Percentiles rank a stretch among this genome's conserved stretches.
Conservation (phyloP, 345 rosid genomes). For the Melaleuca alternifolia region DNA sequence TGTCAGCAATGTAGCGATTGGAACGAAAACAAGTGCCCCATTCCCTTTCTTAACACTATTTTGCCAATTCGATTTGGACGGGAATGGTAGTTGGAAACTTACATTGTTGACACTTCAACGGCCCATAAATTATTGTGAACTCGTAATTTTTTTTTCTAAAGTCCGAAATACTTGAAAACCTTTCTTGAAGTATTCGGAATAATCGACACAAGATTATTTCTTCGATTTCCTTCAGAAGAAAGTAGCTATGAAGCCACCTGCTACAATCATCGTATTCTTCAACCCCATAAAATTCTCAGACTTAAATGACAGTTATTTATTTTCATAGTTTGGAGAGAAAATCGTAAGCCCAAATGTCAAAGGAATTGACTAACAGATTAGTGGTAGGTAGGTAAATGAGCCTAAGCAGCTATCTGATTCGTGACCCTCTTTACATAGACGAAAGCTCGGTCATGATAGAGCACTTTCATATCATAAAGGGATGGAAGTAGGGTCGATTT, state of each 20-base stretch:
- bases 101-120: too few relatives aligned
- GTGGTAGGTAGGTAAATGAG: not conserved
- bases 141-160: not conserved
- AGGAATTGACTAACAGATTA: not conserved
- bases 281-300: not conserved
- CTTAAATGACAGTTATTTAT: not conserved
- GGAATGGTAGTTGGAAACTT: too few relatives aligned
- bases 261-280: not conserved
- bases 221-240: not conserved
- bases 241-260: not conserved
- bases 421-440: too few relatives aligned
- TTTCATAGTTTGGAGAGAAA: not conserved
- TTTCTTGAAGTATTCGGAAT: not conserved
- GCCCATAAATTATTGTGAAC: not conserved
- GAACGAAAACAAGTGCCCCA: too few relatives aligned
- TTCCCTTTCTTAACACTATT: too few relatives aligned
- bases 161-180: not conserved
- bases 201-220: not conserved
- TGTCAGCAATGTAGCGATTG: too few relatives aligned
- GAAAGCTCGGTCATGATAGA: not conserved
- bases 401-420: not conserved
- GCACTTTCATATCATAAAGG: too few relatives aligned
- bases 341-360: not conserved
- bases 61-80: too few relatives aligned
- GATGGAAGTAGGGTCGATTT: not conserved